Evolutionary conservation across 495 filamentous ascomycete species (phyloP).

Genomic region (Xylaria telfairii): DNA sequence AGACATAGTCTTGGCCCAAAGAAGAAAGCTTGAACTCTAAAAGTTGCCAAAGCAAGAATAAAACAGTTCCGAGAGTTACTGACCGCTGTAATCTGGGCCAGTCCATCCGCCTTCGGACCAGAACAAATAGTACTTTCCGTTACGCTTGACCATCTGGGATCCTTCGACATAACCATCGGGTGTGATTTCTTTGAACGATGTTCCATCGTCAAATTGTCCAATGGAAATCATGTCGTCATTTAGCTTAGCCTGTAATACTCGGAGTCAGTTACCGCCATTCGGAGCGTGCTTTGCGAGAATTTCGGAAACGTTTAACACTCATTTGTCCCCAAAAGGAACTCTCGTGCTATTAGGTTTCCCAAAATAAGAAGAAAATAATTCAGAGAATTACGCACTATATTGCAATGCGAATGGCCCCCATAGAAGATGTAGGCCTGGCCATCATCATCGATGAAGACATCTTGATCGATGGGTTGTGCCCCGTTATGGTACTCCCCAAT

Average conservation of each 20-base stretch:
- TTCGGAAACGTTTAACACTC: too few relatives aligned
- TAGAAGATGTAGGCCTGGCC: constrained; percentile 59
- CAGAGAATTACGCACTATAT: too few relatives aligned
- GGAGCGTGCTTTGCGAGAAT: too few relatives aligned
- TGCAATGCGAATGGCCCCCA: constrained; percentile 53
- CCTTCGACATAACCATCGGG: constrained; percentile 52
- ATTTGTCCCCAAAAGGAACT: too few relatives aligned
- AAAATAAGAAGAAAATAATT: too few relatives aligned
- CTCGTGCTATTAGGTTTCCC: too few relatives aligned
- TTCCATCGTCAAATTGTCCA: constrained; percentile 37
- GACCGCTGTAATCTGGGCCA: constrained; percentile 50
- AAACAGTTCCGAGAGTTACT: too few relatives aligned
- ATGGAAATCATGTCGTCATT: constrained; percentile 53
- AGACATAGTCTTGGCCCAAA: too few relatives aligned
- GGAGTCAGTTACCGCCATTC: too few relatives aligned
- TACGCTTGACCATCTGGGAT: constrained; percentile 52
- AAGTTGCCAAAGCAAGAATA: too few relatives aligned
- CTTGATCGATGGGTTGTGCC: constrained; percentile 58
- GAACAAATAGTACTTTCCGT: constrained; percentile 54
- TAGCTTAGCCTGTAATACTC: constrained; percentile 51
- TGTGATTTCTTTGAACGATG: constrained; percentile 48
- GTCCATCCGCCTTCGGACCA: constrained; percentile 55
- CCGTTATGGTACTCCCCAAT: constrained; percentile 47
- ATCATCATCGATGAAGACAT: constrained; percentile 57
- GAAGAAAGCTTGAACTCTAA: too few relatives aligned